Conservation (phyloP, 345 rosid species). For the Clausena lansium region DNA sequence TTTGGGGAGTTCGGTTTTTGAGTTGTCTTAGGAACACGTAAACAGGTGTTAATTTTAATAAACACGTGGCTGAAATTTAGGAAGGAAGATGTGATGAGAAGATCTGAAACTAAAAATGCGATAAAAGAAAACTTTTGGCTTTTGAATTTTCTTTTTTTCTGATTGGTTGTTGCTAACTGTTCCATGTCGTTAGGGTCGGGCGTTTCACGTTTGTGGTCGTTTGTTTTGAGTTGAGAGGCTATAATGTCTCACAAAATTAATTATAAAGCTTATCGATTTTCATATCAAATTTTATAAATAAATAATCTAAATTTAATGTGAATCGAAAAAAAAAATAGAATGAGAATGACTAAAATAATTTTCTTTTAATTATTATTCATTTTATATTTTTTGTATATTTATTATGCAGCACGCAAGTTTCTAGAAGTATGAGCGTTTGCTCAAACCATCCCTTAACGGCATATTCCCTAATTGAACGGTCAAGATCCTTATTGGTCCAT, state of each 20-base stretch:
- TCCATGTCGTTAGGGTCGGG: neutral
- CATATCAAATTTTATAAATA: too few species aligned
- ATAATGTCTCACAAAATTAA: neutral
- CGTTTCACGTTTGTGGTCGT: conserved; percentile 6
- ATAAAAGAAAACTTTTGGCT: neutral
- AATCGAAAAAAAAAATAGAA: too few species aligned
- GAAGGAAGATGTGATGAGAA: neutral
- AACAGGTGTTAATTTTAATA: neutral
- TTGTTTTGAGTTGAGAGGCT: neutral
- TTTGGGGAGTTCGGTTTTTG: too few species aligned
- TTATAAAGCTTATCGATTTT: neutral
- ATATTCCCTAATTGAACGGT: neutral
- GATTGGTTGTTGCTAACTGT: neutral
- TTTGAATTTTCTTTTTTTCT: neutral
- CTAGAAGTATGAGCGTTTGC: too few species aligned
- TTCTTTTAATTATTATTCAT: too few species aligned
- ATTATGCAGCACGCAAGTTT: too few species aligned
- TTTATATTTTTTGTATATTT: too few species aligned
- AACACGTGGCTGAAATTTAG: conserved; percentile 28
- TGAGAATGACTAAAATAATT: too few species aligned
- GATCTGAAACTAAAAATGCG: neutral
- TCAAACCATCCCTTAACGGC: neutral
- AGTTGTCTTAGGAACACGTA: conserved; percentile 13
- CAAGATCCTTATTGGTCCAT: neutral
- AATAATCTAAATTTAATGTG: too few species aligned